Base-by-base conservation (phyloP, 2,329 filamentous ascomycete genomes). In the Sporothrix brasiliensis region DNA sequence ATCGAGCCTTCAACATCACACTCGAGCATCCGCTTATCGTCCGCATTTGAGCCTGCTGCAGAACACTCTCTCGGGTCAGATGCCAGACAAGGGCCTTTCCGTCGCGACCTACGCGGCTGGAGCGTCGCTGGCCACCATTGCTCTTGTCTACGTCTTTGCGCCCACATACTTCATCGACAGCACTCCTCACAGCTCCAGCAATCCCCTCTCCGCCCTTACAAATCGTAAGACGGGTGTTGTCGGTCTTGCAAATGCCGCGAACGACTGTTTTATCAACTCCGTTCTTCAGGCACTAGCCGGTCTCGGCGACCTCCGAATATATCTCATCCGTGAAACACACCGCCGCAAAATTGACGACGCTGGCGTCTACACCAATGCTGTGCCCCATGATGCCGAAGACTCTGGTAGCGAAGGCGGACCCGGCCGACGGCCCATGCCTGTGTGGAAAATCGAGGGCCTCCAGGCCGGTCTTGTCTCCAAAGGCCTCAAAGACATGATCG, bases 261-360 rank as follows among this genome's bases (percentile, higher is more conserved):
- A 99, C 80, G 95, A 95, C 80, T 95, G 92, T 83, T 95, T 94
- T 81, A 97, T 98, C 83, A 99, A 99, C 81, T 97, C 93, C 30
- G 91, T 97, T 24, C 87, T 99, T 49, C 95, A 99, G 82, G 93
- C 93, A 9, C 86, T 99, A 56, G 94, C 95, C 16, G 95, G 95
- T 2, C 84, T 98, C 44, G 92, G 91, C 66, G 93, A 98, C 78
- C 83, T 99, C 77, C 90, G 95, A 73, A 81, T 95, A 75, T 99
- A 97, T 81, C 84, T 99, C 73, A 97, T 98, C 77, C 88, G 93
- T 75, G 94, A 98, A 81, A 91, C 92, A 47, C 93, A 97, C 80
- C 88, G 93, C 72, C 88, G 94, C 74, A 87, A 87, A 74, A 87
- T 97, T 72, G 93, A 97, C 78, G 91, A 92, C 27, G 84, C 87